Percentiles rank a stretch among this genome's conserved stretches.
Evolutionary conservation across 352 stramenopile species (phyloP).

Genomic region (Pythium brachiatum): DNA sequence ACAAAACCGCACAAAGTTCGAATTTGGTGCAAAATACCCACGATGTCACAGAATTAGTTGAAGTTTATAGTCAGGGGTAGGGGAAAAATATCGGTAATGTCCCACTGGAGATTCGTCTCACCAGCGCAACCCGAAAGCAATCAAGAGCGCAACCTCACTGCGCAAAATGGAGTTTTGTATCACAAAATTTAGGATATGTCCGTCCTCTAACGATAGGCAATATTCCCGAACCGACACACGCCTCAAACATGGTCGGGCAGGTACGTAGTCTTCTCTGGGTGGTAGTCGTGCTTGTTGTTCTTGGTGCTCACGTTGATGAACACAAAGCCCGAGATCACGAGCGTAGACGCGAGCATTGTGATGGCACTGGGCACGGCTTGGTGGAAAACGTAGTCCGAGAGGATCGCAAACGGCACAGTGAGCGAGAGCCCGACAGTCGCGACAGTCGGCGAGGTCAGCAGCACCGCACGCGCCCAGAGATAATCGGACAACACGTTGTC

Average conservation of each 20-base stretch:
- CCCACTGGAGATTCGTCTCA: too few species aligned
- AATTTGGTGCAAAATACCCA: too few species aligned
- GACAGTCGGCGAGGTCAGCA: constrained; percentile 95
- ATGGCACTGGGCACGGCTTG: constrained; percentile 43
- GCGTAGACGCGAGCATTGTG: constrained; percentile 55
- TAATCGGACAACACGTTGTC: constrained; percentile 96
- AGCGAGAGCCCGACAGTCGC: constrained; percentile 95
- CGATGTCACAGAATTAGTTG: not conserved
- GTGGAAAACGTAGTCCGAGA: constrained; percentile 82
- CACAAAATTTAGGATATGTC: not conserved
- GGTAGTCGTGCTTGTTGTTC: constrained; percentile 60
- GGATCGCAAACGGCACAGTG: constrained; percentile 94
- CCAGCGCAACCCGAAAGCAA: too few species aligned
- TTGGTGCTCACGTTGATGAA: constrained; percentile 64
- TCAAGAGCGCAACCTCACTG: not conserved
- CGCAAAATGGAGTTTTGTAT: not conserved
- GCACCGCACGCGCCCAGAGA: constrained; percentile 92
- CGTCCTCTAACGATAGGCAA: not conserved
- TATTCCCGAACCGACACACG: not conserved
- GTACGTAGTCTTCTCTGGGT: constrained; percentile 31
- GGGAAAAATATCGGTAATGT: too few species aligned
- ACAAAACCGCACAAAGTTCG: constrained; percentile 1
- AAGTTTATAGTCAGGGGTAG: too few species aligned
- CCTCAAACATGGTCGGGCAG: not conserved
- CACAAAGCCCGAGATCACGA: constrained; percentile 76